phyloP scores from a whole-genome alignment of 345 rosid genomes.

The Populus deltoides region DNA sequence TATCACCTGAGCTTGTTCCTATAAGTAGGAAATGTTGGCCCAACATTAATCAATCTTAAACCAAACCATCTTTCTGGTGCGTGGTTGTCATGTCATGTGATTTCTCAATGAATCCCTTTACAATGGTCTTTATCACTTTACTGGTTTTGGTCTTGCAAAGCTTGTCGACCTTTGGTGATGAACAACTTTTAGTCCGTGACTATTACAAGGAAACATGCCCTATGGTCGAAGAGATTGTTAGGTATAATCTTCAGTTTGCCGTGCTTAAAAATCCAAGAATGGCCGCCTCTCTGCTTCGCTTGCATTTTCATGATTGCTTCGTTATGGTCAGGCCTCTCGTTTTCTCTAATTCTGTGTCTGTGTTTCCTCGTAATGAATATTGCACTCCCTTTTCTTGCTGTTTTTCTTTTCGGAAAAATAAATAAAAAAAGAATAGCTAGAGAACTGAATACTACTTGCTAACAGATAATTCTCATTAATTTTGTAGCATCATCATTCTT shows the following conservation, averaged over 20 bases:
- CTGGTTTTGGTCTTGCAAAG: slow-evolving; percentile 27
- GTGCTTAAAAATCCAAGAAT: slow-evolving; percentile 65
- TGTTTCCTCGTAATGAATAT: neutral
- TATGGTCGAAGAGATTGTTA: slow-evolving; percentile 58
- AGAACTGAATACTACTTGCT: too few relatives aligned
- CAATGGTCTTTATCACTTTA: slow-evolving; percentile 8
- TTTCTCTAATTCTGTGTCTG: neutral
- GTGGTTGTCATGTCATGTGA: neutral
- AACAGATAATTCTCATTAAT: too few relatives aligned
- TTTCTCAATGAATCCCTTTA: slow-evolving; percentile 28
- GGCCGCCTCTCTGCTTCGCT: slow-evolving; percentile 79
- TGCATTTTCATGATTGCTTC: slow-evolving; percentile 87
- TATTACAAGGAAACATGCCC: slow-evolving; percentile 83
- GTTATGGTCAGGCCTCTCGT: slow-evolving; percentile 44
- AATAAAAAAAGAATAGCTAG: too few relatives aligned
- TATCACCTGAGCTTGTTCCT: neutral
- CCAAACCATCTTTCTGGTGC: too few relatives aligned
- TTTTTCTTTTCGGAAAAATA: neutral
- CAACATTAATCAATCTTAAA: too few relatives aligned
- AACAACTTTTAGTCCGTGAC: slow-evolving; percentile 38
- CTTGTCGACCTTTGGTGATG: slow-evolving; percentile 12
- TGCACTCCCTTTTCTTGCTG: neutral
- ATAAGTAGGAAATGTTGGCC: neutral
- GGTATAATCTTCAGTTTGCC: slow-evolving; percentile 51
- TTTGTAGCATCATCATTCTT: neutral